Evolutionary conservation across 805 yeast genomes (phyloP), one percentile per base, ranked within the genome.

Genomic region (Yarrowia sp.): DNA sequence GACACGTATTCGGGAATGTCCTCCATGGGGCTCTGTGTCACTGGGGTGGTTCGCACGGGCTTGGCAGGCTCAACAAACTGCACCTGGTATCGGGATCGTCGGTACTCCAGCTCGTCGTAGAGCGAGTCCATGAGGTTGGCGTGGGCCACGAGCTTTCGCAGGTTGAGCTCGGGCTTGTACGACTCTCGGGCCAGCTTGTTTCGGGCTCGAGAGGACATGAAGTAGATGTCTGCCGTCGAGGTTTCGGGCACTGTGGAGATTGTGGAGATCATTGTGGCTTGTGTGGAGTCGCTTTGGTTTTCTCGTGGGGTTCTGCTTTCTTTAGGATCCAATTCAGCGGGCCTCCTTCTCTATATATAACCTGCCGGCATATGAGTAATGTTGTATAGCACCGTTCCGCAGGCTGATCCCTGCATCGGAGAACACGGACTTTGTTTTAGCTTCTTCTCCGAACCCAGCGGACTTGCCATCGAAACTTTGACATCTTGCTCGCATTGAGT

Each of bases 141-240:
- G 38, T 63, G 67, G n/a, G 56, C 55, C 45, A 63, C 67, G 41
- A 63, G 67, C 48, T 63, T 48, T 38, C 67, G 45, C 15, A 63
- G 56, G 14, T 48, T 22, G 9, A 63, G 56, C 32, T 63, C 67
- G 48, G 67, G 38, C 26, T 38, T 46, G 55, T 48, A 49, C 2
- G 67, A 48, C 40, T 63, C 67, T 26, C 16, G 14, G n/a, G 67
- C 55, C 32, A 63, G 48, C 48, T 63, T 63, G 56, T 15, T 38
- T 40, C 67, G 55, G 16, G 67, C 67, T 41, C 26, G 43, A 2
- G 56, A 48, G 8, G 67, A 48, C 67, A 63, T 48, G 56, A 48
- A 48, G 56, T 63, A 63, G 35, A 59, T 59, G 52, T 59, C 65
- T 8, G 65, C 65, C 1, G 65, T 59, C 35, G 65, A 59, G 3